Percentiles rank a stretch among this genome's conserved stretches.
phyloP scores from a whole-genome alignment of 1,284 basidiomycete species.

The Mycena sp. region DNA sequence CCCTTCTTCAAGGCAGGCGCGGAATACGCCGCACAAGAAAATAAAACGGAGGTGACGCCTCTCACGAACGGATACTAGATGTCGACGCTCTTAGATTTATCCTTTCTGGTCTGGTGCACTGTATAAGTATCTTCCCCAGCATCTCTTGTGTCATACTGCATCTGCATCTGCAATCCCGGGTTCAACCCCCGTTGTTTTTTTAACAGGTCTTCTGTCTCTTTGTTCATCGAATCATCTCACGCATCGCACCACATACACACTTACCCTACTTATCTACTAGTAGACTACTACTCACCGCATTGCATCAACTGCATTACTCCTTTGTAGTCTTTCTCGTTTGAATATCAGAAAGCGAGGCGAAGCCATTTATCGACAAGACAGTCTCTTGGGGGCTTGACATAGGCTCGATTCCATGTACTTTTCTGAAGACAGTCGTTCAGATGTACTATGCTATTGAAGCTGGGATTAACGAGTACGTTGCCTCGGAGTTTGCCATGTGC shows the following conservation, averaged over 20 bases:
- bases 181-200: slow-evolving; percentile 78
- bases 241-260: slow-evolving; percentile 17
- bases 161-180: slow-evolving; percentile 48
- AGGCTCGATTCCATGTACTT: too few species aligned
- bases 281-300: slow-evolving; percentile 35
- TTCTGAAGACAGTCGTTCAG: too few species aligned
- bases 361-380: too few species aligned
- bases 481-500: too few species aligned
- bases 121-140: slow-evolving; percentile 30
- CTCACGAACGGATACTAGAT: slow-evolving; percentile 23
- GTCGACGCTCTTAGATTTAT: slow-evolving; percentile 4
- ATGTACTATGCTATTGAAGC: too few species aligned
- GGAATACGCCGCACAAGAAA: slow-evolving; percentile 55
- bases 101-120: slow-evolving; percentile 39
- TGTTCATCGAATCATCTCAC: slow-evolving; percentile 30
- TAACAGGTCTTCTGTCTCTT: slow-evolving; percentile 30
- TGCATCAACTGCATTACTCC: slow-evolving; percentile 56
- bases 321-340: too few species aligned
- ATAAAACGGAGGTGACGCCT: slow-evolving; percentile 40
- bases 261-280: slow-evolving; percentile 24
- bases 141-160: slow-evolving; percentile 13
- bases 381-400: too few species aligned
- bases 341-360: too few species aligned
- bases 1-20: slow-evolving; percentile 84
- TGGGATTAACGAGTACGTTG: too few species aligned